Conservation (phyloP, 768 basidiomycete genomes). For the Pisolithus microcarpus region DNA sequence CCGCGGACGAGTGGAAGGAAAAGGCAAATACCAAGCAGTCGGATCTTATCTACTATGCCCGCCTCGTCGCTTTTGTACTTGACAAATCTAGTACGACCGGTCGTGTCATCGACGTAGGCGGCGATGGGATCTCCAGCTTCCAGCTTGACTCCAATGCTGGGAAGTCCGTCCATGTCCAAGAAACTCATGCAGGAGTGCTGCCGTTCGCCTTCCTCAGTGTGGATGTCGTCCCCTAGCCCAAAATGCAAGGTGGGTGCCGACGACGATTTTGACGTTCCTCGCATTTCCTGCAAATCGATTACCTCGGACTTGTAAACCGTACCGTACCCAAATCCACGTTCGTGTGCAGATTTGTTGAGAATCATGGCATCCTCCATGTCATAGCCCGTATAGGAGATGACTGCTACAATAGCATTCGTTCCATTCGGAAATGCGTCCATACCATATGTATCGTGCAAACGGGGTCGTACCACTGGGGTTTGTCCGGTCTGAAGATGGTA, state of each 20-base stretch:
- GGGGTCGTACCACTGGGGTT: constrained; percentile 89
- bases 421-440: constrained; percentile 99
- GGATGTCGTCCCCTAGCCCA: constrained; percentile 75
- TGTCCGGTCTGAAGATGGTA: constrained; percentile 95
- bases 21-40: constrained; percentile 64
- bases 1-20: not conserved
- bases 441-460: constrained; percentile 86
- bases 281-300: constrained; percentile 79
- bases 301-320: constrained; percentile 94
- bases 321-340: constrained; percentile 95
- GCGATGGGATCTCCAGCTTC: constrained; percentile 73
- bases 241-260: constrained; percentile 78
- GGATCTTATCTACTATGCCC: constrained; percentile 85
- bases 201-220: constrained; percentile 39
- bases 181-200: constrained; percentile 41
- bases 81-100: constrained; percentile 72
- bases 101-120: constrained; percentile 82
- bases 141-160: constrained; percentile 64
- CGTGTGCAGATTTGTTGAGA: constrained; percentile 96
- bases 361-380: constrained; percentile 99
- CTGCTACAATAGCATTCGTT: constrained; percentile 97
- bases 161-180: constrained; percentile 81
- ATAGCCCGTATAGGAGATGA: constrained; percentile 99
- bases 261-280: constrained; percentile 53
- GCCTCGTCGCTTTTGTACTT: constrained; percentile 97